Evolutionary conservation across 2,329 filamentous ascomycete species (phyloP), one percentile per base, ranked within the genome.

Genomic region (Cordyceps farinosa): DNA sequence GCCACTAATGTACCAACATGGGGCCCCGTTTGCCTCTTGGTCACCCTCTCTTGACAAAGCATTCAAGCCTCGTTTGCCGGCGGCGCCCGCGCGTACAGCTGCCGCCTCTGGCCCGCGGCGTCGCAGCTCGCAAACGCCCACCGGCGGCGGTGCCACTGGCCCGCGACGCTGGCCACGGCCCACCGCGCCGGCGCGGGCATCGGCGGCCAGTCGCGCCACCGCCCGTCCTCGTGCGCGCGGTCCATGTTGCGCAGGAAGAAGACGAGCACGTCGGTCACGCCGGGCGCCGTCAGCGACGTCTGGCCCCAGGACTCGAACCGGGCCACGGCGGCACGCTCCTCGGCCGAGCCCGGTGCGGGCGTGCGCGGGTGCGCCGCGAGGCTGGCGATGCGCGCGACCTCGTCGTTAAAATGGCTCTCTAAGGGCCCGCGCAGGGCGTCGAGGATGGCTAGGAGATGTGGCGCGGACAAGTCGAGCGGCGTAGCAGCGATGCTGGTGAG

Each of bases 231-330:
- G 22, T 50, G 32, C 27, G 36, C 47, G 8, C 32, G 9, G 34
- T 65, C 59, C 17, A 38, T 30, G 52, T 38, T 53, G 66, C 84
- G 71, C 62, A 86, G 70, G 45, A 44, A 51, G 30, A 62, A 50
- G 47, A 62, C 22, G 13, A 87, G 79, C 1, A 83, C 83, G 65
- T 85, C 82, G n/a, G 78, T 76, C 40, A 78, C 77, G 29, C 81
- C 81, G 0, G 81, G 82, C 71, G 84, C 84, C 56, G 76, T 80
- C 9, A 85, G 80, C 5, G 82, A 84, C 68, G 74, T 79, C 75
- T 84, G 84, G 60, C 82, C 83, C 82, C 82, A 85, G 2, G 75
- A 69, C 73, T 82, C 81, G 75, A 85, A 85, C 3, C 78, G 76
- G 4, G 74, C 70, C 5, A 75, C 69, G 0, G 82, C 80, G 1